Percentiles rank a stretch among this genome's conserved stretches.
These are phyloP conservation scores for Postia placenta DNA, from an alignment of 768 basidiomycete species.

Conservation along the genomic window DNA sequence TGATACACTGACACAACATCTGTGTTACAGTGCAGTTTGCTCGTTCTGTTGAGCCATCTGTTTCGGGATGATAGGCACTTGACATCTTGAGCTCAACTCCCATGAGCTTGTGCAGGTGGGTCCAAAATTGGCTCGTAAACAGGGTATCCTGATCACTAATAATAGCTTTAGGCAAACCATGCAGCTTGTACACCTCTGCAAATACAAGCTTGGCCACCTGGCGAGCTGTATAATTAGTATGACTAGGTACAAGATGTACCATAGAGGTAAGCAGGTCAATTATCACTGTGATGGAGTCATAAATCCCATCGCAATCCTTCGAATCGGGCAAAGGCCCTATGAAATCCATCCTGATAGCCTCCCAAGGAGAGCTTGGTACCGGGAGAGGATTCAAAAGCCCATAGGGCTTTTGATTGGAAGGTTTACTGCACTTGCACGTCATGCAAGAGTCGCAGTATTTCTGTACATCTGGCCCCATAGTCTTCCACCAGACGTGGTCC, in stretches of 20 bases:
- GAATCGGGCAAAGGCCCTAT: constrained; percentile 28
- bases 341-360: constrained; percentile 35
- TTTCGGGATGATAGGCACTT: constrained; percentile 26
- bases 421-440: constrained; percentile 17
- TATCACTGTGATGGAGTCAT: constrained; percentile 19
- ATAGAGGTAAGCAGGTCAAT: constrained; percentile 17
- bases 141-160: constrained; percentile 24
- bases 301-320: constrained; percentile 18
- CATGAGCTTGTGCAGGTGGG: constrained; percentile 10
- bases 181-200: constrained; percentile 27
- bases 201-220: constrained; percentile 32
- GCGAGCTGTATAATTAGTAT: constrained; percentile 21
- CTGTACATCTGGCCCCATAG: constrained; percentile 22
- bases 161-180: constrained; percentile 26
- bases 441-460: constrained; percentile 20
- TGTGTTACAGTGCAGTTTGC: constrained; percentile 15
- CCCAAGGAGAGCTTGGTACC: constrained; percentile 28
- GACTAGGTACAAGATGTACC: constrained; percentile 24
- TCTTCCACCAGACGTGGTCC: constrained; percentile 35
- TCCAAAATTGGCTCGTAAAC: constrained; percentile 34
- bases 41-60: constrained; percentile 23
- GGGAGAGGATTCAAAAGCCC: constrained; percentile 28
- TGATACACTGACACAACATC: constrained; percentile 11
- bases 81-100: constrained; percentile 20
- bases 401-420: constrained; percentile 14